Base-by-base conservation (phyloP, 345 rosid species). In the Raphanus raphanistrum region DNA sequence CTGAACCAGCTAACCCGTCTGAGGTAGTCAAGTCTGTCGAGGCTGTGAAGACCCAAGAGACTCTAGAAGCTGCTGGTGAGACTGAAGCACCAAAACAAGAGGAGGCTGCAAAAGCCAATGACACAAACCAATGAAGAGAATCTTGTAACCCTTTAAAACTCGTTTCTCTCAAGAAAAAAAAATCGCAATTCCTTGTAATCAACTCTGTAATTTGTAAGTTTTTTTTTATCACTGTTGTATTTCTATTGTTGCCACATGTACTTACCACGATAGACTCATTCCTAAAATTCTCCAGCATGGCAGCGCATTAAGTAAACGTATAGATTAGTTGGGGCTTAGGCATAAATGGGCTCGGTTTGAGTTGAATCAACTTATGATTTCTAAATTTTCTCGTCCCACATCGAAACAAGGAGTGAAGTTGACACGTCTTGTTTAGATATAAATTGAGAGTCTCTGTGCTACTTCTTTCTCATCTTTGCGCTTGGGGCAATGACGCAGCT, bases 101-200 rank as follows among this genome's bases (percentile, higher is more conserved):
- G 63, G 74, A 67, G 74, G 81, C 35, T 62, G 71, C 50, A 68
- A 4, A 41, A 12, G 59, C 74, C 73, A 48, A 60, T 60, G 62
- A 54, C 2, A 73, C 59, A 84, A 76, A 29, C 84, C 26, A 76
- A 38, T 3, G 85, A 81, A 50, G 84, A 81, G 63, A 82, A 88
- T 66, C 83, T 78, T 59, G 80, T 79, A 48, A 64, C 78, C 9
- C 71, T 83, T 48, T 88, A 21, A 58, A 21, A 31, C 67, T 29
- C 54, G 10, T 17, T 8, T 65, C 38, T 48, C 57, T 21, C 21
- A 21, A 21, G 21, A 21, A 21, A 21, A 21, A n/a, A 21, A 21
- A 21, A 21, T 21, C 21, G 21, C 21, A 21, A 21, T 21, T 21
- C 21, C 21, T 21, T 21, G 21, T 21, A 21, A 21, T 21, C 21